Evolutionary conservation across 495 filamentous ascomycete genomes (phyloP).

Genomic region (Collariella sp.): DNA sequence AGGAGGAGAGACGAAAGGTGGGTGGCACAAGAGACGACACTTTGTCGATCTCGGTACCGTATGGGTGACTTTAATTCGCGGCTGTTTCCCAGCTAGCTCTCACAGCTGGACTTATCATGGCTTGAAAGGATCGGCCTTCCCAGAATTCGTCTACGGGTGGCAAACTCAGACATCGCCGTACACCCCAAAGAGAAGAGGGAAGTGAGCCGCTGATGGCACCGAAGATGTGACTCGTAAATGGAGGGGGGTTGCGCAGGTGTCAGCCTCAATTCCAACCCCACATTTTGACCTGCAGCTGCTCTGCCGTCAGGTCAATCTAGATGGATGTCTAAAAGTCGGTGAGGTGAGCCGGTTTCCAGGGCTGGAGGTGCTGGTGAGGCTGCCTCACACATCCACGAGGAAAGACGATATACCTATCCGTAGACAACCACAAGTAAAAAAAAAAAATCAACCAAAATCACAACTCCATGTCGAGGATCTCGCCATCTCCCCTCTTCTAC

Average conservation of each 20-base stretch:
- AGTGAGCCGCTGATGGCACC: neutral
- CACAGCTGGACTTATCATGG: neutral
- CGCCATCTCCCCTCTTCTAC: too few relatives aligned
- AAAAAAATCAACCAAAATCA: neutral
- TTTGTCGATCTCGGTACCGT: conserved; percentile 9
- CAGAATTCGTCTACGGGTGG: neutral
- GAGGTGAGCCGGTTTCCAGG: conserved; percentile 11
- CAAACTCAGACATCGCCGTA: neutral
- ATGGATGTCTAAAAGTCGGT: conserved; percentile 12
- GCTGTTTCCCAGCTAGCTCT: neutral
- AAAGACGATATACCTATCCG: neutral
- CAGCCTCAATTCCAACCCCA: conserved; percentile 17
- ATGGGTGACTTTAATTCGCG: neutral
- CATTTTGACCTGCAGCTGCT: conserved; percentile 3
- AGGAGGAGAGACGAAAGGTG: conserved; percentile 3
- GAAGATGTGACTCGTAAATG: neutral
- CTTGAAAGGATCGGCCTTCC: neutral
- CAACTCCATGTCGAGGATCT: too few relatives aligned
- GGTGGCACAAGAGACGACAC: neutral
- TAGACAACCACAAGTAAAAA: neutral
- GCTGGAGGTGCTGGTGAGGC: neutral
- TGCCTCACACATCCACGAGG: neutral
- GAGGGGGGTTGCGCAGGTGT: neutral
- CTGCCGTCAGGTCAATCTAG: too few relatives aligned
- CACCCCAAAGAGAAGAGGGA: neutral